These are phyloP conservation scores for Acanthamoeba royreba DNA, from an alignment of 208 protist species.

Conservation along the genomic window DNA sequence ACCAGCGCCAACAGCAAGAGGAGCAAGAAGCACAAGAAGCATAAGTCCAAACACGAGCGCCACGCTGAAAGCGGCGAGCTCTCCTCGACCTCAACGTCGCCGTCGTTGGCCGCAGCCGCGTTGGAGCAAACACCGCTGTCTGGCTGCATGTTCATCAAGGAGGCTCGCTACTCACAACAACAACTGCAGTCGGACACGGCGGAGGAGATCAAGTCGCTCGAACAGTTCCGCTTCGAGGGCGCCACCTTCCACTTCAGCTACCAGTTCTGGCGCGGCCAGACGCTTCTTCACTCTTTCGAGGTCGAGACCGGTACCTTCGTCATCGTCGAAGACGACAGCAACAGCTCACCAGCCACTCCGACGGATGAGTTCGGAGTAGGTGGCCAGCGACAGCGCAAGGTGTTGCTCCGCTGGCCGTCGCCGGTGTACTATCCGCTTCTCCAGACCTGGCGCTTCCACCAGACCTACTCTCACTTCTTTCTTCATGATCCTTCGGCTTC, in stretches of 20 bases:
- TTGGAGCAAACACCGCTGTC: not conserved
- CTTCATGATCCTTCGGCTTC: not conserved
- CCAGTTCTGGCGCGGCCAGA: not conserved
- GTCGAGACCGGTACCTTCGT: not conserved
- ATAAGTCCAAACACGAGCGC: no score
- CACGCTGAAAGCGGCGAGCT: no score
- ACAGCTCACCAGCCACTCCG: not conserved
- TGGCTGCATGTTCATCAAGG: not conserved
- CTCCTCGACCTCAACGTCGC: no score
- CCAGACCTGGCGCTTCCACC: conserved; percentile 10
- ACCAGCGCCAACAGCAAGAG: no score
- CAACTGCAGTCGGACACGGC: not conserved
- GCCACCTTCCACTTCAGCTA: not conserved
- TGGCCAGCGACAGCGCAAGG: not conserved
- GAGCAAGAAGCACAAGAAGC: no score
- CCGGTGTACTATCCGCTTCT: not conserved
- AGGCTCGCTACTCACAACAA: not conserved
- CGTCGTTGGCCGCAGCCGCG: no score
- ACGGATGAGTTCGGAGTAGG: no score
- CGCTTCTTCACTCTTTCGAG: not conserved
- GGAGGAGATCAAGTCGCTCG: conserved; percentile 5
- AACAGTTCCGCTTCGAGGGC: not conserved
- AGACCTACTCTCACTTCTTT: conserved; percentile 2
- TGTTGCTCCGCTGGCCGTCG: not conserved
- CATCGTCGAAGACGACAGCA: not conserved